phyloP scores from a whole-genome alignment of 345 rosid species.

The Pugionium dolabratum region DNA sequence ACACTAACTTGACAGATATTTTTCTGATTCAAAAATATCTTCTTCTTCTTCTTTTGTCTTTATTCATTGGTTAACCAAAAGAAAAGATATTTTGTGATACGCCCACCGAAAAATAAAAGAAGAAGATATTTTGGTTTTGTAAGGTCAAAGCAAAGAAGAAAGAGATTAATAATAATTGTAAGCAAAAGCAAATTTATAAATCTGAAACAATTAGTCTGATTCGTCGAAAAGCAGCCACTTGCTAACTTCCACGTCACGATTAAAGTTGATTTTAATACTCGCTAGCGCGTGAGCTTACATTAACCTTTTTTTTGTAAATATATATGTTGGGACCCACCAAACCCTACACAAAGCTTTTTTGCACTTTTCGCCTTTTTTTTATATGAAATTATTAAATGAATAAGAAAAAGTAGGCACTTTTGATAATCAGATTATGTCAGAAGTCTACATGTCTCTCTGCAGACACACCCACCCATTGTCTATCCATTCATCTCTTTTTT shows the following conservation, averaged over 20 bases:
- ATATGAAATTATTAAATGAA: not conserved
- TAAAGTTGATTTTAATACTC: not conserved
- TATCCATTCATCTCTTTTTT: constrained; percentile 42
- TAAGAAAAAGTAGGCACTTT: constrained; percentile 43
- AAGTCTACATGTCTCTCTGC: constrained; percentile 38
- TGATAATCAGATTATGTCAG: constrained; percentile 55
- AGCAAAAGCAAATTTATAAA: not conserved
- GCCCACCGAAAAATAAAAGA: constrained; percentile 12
- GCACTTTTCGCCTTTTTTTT: constrained; percentile 16
- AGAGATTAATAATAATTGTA: constrained; percentile 9
- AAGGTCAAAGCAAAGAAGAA: constrained; percentile 35
- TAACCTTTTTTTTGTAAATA: not conserved
- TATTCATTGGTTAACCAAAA: not conserved
- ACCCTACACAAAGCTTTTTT: constrained; percentile 29
- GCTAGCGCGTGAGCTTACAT: not conserved
- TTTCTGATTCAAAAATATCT: constrained; percentile 30
- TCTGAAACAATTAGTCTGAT: constrained; percentile 20
- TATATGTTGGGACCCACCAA: constrained; percentile 52
- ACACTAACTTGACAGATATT: constrained; percentile 36
- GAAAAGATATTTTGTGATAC: constrained; percentile 30
- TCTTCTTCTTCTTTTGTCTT: no score
- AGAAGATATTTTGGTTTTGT: constrained; percentile 30
- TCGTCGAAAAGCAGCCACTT: constrained; percentile 37
- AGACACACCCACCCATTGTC: constrained; percentile 55
- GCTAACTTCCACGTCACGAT: constrained; percentile 17